Conservation (phyloP, 495 filamentous ascomycete species). For the Physcia stellaris region DNA sequence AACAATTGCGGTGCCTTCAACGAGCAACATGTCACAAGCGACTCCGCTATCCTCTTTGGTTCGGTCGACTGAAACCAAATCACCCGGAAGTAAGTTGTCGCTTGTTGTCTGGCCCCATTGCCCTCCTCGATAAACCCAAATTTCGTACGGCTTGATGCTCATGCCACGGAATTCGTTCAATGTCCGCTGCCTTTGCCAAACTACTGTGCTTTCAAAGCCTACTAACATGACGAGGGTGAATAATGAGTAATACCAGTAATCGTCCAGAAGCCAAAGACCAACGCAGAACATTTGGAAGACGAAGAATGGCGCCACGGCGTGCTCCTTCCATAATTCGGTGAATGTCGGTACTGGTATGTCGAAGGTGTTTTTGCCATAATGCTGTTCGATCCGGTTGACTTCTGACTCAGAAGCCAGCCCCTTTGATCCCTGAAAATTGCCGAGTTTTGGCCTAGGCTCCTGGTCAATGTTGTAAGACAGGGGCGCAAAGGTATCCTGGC, state of each 20-base stretch:
- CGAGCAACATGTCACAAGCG: conserved; percentile 89
- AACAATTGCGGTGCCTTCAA: conserved; percentile 92
- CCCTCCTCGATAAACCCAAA: conserved; percentile 74
- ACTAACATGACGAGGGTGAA: conserved; percentile 98
- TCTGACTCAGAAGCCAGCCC: conserved; percentile 61
- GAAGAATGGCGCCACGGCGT: conserved; percentile 97
- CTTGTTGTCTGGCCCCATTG: conserved; percentile 85
- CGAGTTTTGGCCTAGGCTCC: conserved; percentile 64
- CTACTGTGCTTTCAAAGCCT: conserved; percentile 93
- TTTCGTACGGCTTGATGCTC: conserved; percentile 95
- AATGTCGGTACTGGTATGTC: conserved; percentile 96
- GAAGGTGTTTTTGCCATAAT: conserved; percentile 95
- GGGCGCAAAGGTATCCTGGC: conserved; percentile 58
- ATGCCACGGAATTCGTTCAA: conserved; percentile 94
- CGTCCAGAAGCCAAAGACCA: conserved; percentile 95
- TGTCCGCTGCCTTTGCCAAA: conserved; percentile 98
- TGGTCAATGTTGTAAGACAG: conserved; percentile 74
- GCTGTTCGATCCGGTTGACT: conserved; percentile 63
- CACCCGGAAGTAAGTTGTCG: conserved; percentile 90
- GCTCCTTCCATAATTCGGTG: conserved; percentile 91
- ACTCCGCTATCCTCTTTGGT: conserved; percentile 97
- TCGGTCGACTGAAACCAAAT: conserved; percentile 83
- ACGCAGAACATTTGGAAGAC: conserved; percentile 99
- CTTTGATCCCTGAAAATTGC: conserved; percentile 59
- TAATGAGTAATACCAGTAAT: conserved; percentile 99